These are phyloP conservation scores for Colletotrichum chrysophilum DNA, from an alignment of 2,329 filamentous ascomycete genomes.

Conservation along the genomic window DNA sequence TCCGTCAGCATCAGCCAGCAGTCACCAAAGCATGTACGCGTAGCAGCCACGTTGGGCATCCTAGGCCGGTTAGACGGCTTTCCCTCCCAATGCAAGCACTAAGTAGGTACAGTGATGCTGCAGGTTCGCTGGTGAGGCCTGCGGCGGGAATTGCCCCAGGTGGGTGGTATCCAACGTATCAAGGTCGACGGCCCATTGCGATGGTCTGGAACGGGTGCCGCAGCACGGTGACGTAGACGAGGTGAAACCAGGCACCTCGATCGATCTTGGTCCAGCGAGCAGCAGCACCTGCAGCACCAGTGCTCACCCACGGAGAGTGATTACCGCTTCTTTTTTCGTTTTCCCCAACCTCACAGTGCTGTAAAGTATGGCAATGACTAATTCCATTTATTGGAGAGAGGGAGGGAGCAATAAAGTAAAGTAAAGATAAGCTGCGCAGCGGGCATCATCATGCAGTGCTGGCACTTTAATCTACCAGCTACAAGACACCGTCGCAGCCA, in stretches of 20 bases:
- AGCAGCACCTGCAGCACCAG: too few relatives aligned
- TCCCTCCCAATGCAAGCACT: background rate
- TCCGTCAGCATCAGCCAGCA: background rate
- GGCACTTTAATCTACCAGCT: background rate
- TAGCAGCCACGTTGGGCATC: background rate
- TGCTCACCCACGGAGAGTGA: background rate
- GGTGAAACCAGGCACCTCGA: background rate
- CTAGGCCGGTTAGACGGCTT: background rate
- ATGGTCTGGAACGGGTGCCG: background rate
- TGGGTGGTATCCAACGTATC: background rate
- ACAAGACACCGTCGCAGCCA: background rate
- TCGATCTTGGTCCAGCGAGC: background rate
- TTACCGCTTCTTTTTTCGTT: background rate
- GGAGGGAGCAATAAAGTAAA: background rate
- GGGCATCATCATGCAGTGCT: background rate
- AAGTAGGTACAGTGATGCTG: background rate
- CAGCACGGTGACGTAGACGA: conserved; percentile 18
- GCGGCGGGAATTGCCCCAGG: background rate
- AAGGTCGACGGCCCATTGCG: background rate
- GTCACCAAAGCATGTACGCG: background rate
- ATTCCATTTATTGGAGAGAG: background rate
- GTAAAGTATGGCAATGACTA: background rate
- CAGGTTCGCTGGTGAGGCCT: background rate
- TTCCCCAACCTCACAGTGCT: background rate
- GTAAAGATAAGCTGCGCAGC: background rate